phyloP scores from a whole-genome alignment of 768 basidiomycete genomes.

The Sarcodon aspratus region DNA sequence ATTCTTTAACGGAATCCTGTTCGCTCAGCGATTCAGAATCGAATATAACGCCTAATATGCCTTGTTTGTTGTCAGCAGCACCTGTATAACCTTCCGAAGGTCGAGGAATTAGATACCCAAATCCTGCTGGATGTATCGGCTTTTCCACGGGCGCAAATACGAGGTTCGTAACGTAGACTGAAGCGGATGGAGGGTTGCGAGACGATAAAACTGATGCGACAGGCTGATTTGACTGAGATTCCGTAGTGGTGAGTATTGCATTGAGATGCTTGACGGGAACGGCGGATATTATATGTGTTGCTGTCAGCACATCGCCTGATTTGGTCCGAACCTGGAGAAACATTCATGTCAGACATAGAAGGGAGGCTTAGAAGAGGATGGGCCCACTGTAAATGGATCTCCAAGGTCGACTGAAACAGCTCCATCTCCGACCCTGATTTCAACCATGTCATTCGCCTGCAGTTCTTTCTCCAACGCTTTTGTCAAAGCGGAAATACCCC shows the following conservation, averaged over 20 bases:
- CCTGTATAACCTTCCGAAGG: constrained; percentile 42
- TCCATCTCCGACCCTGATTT: constrained; percentile 33
- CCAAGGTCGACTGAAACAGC: constrained; percentile 21
- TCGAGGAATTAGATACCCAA: constrained; percentile 90
- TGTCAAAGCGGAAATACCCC: constrained; percentile 65
- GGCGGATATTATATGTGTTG: constrained; percentile 70
- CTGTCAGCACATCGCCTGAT: constrained; percentile 21
- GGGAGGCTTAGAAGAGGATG: not conserved
- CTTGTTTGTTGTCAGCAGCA: constrained; percentile 16
- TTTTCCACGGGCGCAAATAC: constrained; percentile 49
- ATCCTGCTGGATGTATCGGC: constrained; percentile 70
- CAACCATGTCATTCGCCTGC: constrained; percentile 39
- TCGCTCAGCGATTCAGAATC: constrained; percentile 67
- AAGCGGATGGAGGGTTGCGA: constrained; percentile 54
- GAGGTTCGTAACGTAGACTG: constrained; percentile 83
- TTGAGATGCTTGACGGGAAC: constrained; percentile 28
- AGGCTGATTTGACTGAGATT: not conserved
- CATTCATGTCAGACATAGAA: constrained; percentile 31
- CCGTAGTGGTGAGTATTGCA: constrained; percentile 25
- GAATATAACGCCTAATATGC: constrained; percentile 80
- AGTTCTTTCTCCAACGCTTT: constrained; percentile 41
- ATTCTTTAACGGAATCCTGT: constrained; percentile 29
- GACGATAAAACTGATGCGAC: constrained; percentile 42
- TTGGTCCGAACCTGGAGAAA: constrained; percentile 20
- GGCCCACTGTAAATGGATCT: not conserved